phyloP scores from a whole-genome alignment of 2,329 filamentous ascomycete species.

The Aspergillus transmontanensis region DNA sequence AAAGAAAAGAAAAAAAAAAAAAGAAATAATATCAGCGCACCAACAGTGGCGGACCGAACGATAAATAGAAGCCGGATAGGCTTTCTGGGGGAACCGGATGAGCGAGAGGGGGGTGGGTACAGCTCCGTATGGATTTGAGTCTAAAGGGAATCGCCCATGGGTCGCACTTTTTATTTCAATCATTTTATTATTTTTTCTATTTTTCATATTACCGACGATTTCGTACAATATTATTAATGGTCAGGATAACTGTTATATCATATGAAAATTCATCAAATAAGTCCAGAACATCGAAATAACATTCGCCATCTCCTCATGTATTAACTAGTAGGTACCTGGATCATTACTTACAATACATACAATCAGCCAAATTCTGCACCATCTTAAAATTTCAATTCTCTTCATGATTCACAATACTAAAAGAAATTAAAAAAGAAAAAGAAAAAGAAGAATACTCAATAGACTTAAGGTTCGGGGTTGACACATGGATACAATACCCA shows the following conservation, averaged over 20 bases:
- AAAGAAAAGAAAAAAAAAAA: background rate
- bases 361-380: background rate
- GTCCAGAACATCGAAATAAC: background rate
- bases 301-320: no score
- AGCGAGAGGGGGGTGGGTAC: conserved; percentile 20
- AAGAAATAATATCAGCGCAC: background rate
- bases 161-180: background rate
- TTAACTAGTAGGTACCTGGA: background rate
- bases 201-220: background rate
- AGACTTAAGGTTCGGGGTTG: background rate
- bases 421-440: background rate
- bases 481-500: background rate
- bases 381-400: background rate
- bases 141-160: conserved; percentile 16
- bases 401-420: background rate
- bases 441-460: background rate
- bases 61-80: conserved; percentile 25
- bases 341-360: background rate
- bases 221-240: background rate
- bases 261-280: background rate
- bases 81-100: conserved; percentile 18
- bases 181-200: conserved; percentile 1
- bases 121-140: background rate
- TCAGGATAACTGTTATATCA: background rate
- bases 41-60: conserved; percentile 9